Conservation (phyloP, 225 moss, liverwort and hornwort genomes). For the Lunularia cruciata region DNA sequence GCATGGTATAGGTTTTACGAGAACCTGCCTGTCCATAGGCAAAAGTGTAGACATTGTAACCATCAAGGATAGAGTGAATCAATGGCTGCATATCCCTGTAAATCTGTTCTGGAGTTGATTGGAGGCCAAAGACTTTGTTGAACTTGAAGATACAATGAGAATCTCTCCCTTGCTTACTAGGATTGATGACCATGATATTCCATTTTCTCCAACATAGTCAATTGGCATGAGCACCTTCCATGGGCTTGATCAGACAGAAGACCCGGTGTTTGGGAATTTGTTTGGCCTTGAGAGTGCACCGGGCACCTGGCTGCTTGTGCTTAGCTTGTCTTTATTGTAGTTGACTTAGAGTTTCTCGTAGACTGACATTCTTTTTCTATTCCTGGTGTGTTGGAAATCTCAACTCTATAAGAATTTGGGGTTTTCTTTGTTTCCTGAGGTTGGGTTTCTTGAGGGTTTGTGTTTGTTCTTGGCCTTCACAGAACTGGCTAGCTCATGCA, state of each 20-base stretch:
- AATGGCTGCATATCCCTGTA: slow-evolving; percentile 87
- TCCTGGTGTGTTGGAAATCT: too few relatives aligned
- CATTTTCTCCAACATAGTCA: slow-evolving; percentile 44
- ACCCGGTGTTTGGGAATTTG: too few relatives aligned
- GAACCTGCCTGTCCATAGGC: slow-evolving; percentile 93
- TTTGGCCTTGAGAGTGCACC: too few relatives aligned
- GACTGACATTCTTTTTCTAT: too few relatives aligned
- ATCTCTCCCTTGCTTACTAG: slow-evolving; percentile 37
- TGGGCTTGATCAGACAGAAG: slow-evolving; percentile 42
- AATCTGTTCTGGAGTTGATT: slow-evolving; percentile 63
- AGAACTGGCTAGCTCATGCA: too few relatives aligned
- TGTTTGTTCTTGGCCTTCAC: too few relatives aligned
- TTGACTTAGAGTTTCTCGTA: too few relatives aligned
- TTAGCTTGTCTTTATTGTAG: too few relatives aligned
- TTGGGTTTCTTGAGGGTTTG: too few relatives aligned
- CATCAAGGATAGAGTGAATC: slow-evolving; percentile 91
- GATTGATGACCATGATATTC: slow-evolving; percentile 47
- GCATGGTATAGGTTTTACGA: slow-evolving; percentile 92
- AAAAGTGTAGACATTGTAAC: slow-evolving; percentile 94
- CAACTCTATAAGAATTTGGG: too few relatives aligned
- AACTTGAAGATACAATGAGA: slow-evolving; percentile 42
- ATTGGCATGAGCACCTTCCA: slow-evolving; percentile 28
- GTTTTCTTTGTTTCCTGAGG: too few relatives aligned
- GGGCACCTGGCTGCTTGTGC: too few relatives aligned
- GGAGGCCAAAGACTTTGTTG: slow-evolving; percentile 41